A percentile compares a stretch with the other conserved stretches of the same genome.
Evolutionary conservation across 176 grass and related monocot genomes (phyloP).

Genomic region (Juncus inflexus): DNA sequence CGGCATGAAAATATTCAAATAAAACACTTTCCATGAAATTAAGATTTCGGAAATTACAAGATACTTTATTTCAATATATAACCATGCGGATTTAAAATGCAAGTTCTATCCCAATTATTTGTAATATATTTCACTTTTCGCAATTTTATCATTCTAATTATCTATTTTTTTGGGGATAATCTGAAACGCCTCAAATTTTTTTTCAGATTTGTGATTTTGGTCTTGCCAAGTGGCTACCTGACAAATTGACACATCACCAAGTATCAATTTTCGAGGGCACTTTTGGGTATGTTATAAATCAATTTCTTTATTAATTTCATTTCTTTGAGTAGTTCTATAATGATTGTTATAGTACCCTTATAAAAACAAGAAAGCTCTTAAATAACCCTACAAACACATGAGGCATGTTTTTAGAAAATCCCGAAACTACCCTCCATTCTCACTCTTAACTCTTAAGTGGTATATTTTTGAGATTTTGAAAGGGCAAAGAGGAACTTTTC

Average conservation of each 20-base stretch:
- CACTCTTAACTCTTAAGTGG: not conserved
- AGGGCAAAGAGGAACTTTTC: not conserved
- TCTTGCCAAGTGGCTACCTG: slow-evolving; percentile 71
- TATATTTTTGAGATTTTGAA: not conserved
- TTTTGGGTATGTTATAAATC: slow-evolving; percentile 43
- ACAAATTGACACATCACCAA: slow-evolving; percentile 54
- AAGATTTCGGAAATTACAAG: too few relatives aligned
- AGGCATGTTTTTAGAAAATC: not conserved
- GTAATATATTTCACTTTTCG: too few relatives aligned
- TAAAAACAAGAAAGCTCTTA: not conserved
- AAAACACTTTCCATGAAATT: too few relatives aligned
- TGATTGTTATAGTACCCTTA: not conserved
- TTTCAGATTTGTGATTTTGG: slow-evolving; percentile 87
- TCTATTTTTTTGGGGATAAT: too few relatives aligned
- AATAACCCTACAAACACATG: not conserved
- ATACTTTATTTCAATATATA: too few relatives aligned
- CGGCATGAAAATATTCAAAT: too few relatives aligned
- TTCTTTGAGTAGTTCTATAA: not conserved
- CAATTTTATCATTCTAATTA: too few relatives aligned
- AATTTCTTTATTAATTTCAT: not conserved
- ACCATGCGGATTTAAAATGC: too few relatives aligned
- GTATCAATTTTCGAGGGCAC: slow-evolving; percentile 64
- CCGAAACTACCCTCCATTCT: not conserved
- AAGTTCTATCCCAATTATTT: too few relatives aligned
- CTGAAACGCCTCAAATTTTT: not conserved